Conservation (phyloP, 192 early-diverging fungal species). For the Radiomyces spectabilis region DNA sequence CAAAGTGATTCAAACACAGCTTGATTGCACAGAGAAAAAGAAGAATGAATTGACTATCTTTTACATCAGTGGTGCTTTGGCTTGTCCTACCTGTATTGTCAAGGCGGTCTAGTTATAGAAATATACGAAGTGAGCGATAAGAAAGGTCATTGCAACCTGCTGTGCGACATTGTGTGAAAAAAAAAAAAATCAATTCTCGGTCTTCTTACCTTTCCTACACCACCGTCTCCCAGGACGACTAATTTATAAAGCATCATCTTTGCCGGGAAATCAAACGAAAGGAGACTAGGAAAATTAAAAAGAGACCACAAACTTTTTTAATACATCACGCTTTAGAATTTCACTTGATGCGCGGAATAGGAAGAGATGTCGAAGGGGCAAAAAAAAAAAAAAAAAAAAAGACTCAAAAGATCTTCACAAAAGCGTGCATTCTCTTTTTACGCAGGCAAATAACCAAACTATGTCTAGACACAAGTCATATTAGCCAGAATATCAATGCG, state of each 20-base stretch:
- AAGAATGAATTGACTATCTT: neutral
- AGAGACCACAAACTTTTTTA: neutral
- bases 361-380: too few species aligned
- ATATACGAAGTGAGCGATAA: neutral
- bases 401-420: too few species aligned
- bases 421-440: too few species aligned
- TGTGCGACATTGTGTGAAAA: too few species aligned
- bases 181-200: neutral
- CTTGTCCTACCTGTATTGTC: constrained; percentile 27
- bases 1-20: constrained; percentile 38
- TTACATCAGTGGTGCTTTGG: neutral
- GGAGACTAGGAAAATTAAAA: constrained; percentile 30
- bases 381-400: too few species aligned
- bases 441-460: too few species aligned
- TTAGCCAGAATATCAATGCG: too few species aligned
- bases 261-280: too few species aligned
- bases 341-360: too few species aligned
- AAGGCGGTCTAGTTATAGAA: constrained; percentile 23
- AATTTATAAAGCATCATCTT: constrained; percentile 94
- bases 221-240: constrained; percentile 89
- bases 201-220: constrained; percentile 45
- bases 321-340: too few species aligned
- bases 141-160: too few species aligned
- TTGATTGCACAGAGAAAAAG: constrained; percentile 2
- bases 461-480: too few species aligned